Conservation (phyloP, 2,329 filamentous ascomycete genomes). For the Hypocreales sp. region DNA sequence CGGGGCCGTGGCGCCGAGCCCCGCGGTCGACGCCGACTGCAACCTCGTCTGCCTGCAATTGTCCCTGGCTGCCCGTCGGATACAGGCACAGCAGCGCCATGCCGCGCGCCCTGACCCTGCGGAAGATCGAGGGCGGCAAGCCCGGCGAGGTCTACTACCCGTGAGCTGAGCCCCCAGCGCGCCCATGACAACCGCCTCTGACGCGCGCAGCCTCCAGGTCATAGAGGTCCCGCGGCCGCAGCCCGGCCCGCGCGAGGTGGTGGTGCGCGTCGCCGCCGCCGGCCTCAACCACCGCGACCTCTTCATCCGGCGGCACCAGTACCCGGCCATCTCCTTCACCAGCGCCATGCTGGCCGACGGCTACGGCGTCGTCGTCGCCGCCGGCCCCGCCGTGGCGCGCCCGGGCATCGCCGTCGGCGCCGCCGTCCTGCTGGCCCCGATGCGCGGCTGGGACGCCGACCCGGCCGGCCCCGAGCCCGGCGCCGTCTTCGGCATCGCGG, state of each 20-base stretch:
- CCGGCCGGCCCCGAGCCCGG: slow-evolving; percentile 58
- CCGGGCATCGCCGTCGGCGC: slow-evolving; percentile 34
- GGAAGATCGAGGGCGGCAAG: slow-evolving; percentile 59
- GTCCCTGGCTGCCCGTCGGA: too few relatives aligned
- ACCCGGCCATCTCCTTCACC: slow-evolving; percentile 70
- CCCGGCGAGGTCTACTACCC: slow-evolving; percentile 82
- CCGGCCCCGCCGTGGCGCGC: slow-evolving; percentile 32
- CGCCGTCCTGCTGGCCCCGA: slow-evolving; percentile 65
- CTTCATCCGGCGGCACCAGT: slow-evolving; percentile 84
- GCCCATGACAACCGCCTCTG: too few relatives aligned
- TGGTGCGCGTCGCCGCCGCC: slow-evolving; percentile 62
- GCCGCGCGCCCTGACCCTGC: slow-evolving; percentile 44
- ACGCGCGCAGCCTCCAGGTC: slow-evolving; percentile 38
- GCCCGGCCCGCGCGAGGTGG: slow-evolving; percentile 50
- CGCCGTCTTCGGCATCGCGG: slow-evolving; percentile 45
- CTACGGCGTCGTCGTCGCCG: slow-evolving; percentile 53
- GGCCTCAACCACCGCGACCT: slow-evolving; percentile 92
- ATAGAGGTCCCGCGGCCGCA: slow-evolving; percentile 46
- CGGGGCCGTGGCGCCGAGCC: too few relatives aligned
- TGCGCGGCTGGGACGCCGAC: slow-evolving; percentile 58
- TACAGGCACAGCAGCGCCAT: too few relatives aligned
- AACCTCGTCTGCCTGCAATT: too few relatives aligned
- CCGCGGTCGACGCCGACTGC: too few relatives aligned
- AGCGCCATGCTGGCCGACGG: slow-evolving; percentile 73
- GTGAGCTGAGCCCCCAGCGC: slow-evolving; percentile 25